Evolutionary conservation across 2,329 filamentous ascomycete species (phyloP), one percentile per base, ranked within the genome.

Genomic region (Fusarium domesticum): DNA sequence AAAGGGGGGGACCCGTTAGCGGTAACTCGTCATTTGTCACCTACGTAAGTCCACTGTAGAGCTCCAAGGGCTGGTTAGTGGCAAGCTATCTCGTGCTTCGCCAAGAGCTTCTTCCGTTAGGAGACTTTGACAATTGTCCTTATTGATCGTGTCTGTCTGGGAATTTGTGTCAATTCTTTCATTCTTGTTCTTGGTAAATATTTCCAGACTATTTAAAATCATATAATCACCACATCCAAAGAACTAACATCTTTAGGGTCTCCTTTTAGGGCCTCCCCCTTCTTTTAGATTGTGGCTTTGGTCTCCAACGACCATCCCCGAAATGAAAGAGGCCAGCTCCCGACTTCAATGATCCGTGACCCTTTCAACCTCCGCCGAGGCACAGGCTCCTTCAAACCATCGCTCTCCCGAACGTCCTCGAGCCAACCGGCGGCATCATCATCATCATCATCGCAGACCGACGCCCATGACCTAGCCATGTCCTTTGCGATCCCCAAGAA

Each of bases 401-500:
- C 74, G 39, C 73, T 74, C 45, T 69, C 70, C 37, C 71, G 68
- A 49, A 68, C 71, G 51, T 70, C 67, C 44, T 63, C 65, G 42
- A 61, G 74, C 41, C 64, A 76, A 50, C 69, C 67, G 49, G 70
- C 73, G 48, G 69, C 71, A 56, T 74, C 75, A 11, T 12, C 23
- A 4, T 12, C 10, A 28, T 28, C 23, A n/a, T n/a, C n/a, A 51
- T 69, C 73, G 51, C 74, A 75, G 65, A 74, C 69, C 50, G 68
- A 73, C 57, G 64, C 70, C 41, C 66, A 74, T 64, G 75, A 71
- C 39, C 66, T 74, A 56, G 73, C 75, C 49, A 84, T 84, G 81
- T 71, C 79, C 38, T 89, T 88, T 69, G 72, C 78, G 37, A 70
- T 86, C 30, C 84, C 85, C 14, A 80, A 78, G 63, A 82, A 86